Evolutionary conservation across 441 rosid species (phyloP).

Genomic region (Erysimum cheiri): DNA sequence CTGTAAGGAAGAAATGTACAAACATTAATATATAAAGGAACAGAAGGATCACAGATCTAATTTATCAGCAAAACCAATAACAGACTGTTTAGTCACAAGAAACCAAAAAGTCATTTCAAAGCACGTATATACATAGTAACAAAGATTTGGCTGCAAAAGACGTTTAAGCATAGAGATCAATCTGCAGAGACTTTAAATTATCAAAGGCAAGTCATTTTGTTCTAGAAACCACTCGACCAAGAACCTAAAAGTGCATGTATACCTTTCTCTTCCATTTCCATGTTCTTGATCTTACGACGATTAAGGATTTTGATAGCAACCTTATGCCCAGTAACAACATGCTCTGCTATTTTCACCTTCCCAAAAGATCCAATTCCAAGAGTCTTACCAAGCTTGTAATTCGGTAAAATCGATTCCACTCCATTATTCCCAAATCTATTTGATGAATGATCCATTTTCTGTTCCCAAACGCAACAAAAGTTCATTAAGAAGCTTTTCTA

Average conservation of each 20-base stretch:
- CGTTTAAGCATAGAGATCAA: too few relatives aligned
- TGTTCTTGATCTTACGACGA: slow-evolving; percentile 84
- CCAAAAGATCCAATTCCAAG: slow-evolving; percentile 98
- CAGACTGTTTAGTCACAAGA: neutral
- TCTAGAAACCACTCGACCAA: neutral
- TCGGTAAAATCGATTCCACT: slow-evolving; percentile 61
- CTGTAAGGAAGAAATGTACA: slow-evolving; percentile 50
- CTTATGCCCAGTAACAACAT: slow-evolving; percentile 87
- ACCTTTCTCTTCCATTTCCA: slow-evolving; percentile 99
- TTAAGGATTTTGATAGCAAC: slow-evolving; percentile 98
- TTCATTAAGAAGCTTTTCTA: slow-evolving; percentile 4
- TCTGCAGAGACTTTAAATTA: neutral
- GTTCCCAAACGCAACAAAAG: slow-evolving; percentile 14
- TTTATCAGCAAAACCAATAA: neutral
- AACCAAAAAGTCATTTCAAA: neutral
- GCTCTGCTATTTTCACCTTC: slow-evolving; percentile 96
- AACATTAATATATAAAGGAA: neutral
- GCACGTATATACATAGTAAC: neutral
- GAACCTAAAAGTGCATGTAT: neutral
- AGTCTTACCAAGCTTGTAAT: slow-evolving; percentile 93
- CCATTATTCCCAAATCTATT: slow-evolving; percentile 58
- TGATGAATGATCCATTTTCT: slow-evolving; percentile 74
- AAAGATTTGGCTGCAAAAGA: too few relatives aligned
- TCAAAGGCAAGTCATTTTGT: neutral
- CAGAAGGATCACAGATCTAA: slow-evolving; percentile 5